phyloP scores from a whole-genome alignment of 2,329 filamentous ascomycete species.

The Penicillium sp. region DNA sequence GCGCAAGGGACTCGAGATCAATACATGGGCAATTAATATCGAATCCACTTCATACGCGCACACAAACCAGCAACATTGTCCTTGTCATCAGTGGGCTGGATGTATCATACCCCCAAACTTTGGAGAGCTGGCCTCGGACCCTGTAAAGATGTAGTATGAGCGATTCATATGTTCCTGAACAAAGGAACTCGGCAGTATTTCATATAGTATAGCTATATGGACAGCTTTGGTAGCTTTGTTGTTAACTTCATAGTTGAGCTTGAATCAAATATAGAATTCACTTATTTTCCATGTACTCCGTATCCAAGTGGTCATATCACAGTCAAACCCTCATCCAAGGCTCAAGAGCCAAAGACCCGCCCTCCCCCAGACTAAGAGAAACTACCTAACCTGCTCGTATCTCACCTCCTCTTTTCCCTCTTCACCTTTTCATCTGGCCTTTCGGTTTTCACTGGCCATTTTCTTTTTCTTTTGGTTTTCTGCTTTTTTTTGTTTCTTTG shows the following conservation, averaged over 20 bases:
- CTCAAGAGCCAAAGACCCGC: conserved; percentile 16
- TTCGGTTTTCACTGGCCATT: conserved; percentile 4
- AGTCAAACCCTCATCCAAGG: conserved; percentile 4
- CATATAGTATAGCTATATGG: not conserved
- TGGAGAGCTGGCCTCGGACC: not conserved
- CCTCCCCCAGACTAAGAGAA: conserved; percentile 23
- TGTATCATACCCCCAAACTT: not conserved
- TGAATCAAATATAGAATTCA: conserved; percentile 1
- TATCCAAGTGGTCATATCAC: not conserved
- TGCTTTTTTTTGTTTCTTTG: conserved; percentile 19
- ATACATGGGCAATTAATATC: conserved; percentile 5
- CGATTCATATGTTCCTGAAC: not conserved
- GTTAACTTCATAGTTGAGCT: not conserved
- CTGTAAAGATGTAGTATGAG: not conserved
- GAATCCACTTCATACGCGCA: conserved; percentile 1
- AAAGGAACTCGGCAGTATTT: no score
- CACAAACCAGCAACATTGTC: not conserved
- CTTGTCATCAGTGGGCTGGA: not conserved
- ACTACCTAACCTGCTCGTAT: conserved; percentile 19
- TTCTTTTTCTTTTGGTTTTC: conserved; percentile 18
- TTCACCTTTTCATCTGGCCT: conserved; percentile 17
- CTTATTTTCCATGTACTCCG: not conserved
- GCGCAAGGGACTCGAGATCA: conserved; percentile 8
- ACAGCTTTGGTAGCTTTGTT: no score
- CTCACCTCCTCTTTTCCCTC: conserved; percentile 22